Base-by-base conservation (phyloP, 1,139 yeast genomes). In the Yamadazyma trypodendri region DNA sequence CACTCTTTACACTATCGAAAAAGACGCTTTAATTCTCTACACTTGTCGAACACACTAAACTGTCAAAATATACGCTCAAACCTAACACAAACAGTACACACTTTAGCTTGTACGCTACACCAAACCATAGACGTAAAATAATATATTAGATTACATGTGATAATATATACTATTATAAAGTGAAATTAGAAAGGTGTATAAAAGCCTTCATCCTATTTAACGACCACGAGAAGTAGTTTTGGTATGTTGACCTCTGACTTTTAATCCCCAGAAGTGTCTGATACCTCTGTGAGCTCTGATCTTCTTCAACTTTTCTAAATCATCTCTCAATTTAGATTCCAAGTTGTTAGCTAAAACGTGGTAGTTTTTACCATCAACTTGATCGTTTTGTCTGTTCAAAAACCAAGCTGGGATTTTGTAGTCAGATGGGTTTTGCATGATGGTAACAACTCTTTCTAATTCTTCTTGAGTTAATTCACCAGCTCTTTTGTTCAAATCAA, bases 401-500 rank as follows among this genome's bases (percentile, higher is more conserved):
- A 94, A 94, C 99, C 99, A 92, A 60, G 95, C 82, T 78, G 99
- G 99, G 71, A 92, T 84, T 85, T 94, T 94, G 81, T 88, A 92
- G 76, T 92, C 90, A 68, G 95, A 81, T 75, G 99, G 99, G 94
- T 87, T 88, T 83, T 94, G 98, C 94, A 94, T 88, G 75, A 92
- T 94, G 77, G 96, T 92, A 72, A 92, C 97, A 68, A 92, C 80
- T 81, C 98, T 88, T 84, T 92, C 99, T 75, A 92, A 88, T 81
- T 92, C 99, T 84, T 92, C 99, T 75, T 92, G 98, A 74, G 98
- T 90, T 74, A 92, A 88, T 79, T 92, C 98, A 86, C 99, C 99
- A 64, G 99, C 99, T 79, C 99, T 88, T 86, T 92, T 92, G 77
- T 77, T 68, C 75, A 92, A 84, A 72, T 88, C 95, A 70, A 92